Evolutionary conservation across 257 asterid species (phyloP).

Genomic region (Paulownia fortunei): DNA sequence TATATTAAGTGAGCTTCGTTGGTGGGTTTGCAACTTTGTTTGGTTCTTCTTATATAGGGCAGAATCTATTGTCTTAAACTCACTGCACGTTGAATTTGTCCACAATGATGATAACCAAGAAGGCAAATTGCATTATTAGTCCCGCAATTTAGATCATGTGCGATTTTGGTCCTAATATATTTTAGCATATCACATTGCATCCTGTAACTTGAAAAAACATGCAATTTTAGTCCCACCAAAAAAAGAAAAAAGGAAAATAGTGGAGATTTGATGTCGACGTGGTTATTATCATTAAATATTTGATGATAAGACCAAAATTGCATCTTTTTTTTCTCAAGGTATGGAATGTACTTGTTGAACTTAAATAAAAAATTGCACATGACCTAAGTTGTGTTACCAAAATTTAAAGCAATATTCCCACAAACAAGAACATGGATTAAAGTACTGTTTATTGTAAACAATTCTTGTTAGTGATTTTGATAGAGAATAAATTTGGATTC

Average conservation of each 20-base stretch:
- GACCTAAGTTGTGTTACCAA: neutral
- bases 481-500: slow-evolving; percentile 33
- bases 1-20: slow-evolving; percentile 14
- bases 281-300: too few species aligned
- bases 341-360: too few species aligned
- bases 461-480: neutral
- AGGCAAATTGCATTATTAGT: neutral
- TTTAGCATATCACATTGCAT: neutral
- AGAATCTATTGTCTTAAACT: neutral
- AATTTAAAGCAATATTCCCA: too few species aligned
- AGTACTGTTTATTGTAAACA: neutral
- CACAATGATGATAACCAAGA: neutral
- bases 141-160: neutral
- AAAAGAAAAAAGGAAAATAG: too few species aligned
- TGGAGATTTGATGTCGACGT: too few species aligned
- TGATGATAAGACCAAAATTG: too few species aligned
- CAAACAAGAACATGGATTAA: neutral
- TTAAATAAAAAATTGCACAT: neutral
- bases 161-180: neutral
- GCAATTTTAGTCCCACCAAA: too few species aligned
- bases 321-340: too few species aligned
- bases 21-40: slow-evolving; percentile 30
- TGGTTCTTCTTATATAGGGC: slow-evolving; percentile 42
- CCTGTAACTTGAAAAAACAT: too few species aligned
- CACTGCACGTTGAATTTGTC: slow-evolving; percentile 21